phyloP scores from a whole-genome alignment of 495 filamentous ascomycete genomes.

The Parathielavia hyrcaniae region DNA sequence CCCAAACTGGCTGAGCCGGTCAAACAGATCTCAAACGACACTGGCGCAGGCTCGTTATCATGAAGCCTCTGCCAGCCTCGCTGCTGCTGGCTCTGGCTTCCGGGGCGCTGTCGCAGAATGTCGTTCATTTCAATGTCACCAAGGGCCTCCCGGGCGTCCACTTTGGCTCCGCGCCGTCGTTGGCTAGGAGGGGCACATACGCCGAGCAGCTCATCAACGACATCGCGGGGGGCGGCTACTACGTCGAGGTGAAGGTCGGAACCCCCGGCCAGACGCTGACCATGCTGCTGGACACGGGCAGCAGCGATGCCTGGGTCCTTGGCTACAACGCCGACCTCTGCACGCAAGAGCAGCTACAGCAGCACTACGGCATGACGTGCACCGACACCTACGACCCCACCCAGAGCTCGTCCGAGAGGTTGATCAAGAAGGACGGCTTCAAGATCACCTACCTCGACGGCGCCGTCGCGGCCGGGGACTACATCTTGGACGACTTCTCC shows the following conservation, averaged over 20 bases:
- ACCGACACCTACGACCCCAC: conserved; percentile 44
- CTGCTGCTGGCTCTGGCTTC: conserved; percentile 24
- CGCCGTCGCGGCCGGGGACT: conserved; percentile 54
- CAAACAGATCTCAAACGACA: not conserved
- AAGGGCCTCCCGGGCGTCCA: conserved; percentile 20
- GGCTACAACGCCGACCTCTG: conserved; percentile 41
- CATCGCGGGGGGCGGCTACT: conserved; percentile 52
- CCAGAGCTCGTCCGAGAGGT: conserved; percentile 63
- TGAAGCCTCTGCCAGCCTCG: conserved; percentile 14
- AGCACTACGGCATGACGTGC: conserved; percentile 31
- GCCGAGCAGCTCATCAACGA: conserved; percentile 41
- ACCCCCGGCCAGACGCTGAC: conserved; percentile 57
- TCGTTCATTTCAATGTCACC: conserved; percentile 29
- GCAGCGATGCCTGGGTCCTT: conserved; percentile 78
- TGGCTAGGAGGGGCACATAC: conserved; percentile 28
- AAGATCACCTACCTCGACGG: conserved; percentile 80
- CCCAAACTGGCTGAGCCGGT: not conserved
- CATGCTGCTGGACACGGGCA: conserved; percentile 67
- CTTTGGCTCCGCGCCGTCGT: conserved; percentile 16
- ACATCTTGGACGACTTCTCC: conserved; percentile 65
- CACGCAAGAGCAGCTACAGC: conserved; percentile 29
- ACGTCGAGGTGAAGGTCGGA: conserved; percentile 60
- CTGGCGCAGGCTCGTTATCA: conserved; percentile 10
- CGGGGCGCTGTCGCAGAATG: conserved; percentile 24
- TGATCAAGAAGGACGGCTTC: conserved; percentile 58